These are phyloP conservation scores for Penicillium griseofulvum DNA, from an alignment of 2,329 filamentous ascomycete genomes.

Conservation along the genomic window DNA sequence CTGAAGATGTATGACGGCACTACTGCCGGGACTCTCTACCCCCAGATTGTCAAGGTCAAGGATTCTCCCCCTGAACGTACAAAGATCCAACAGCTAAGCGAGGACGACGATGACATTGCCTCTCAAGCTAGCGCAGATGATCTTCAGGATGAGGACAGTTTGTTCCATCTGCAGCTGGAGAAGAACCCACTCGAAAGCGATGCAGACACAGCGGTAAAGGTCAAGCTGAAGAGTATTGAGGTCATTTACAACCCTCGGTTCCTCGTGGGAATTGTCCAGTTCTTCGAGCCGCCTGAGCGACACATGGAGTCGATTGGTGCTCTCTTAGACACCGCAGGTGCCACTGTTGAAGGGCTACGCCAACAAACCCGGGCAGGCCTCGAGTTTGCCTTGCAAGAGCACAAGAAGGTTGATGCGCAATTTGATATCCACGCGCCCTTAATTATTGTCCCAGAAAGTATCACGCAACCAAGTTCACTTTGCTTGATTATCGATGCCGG, in stretches of 20 bases:
- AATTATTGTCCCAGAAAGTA: slow-evolving; percentile 93
- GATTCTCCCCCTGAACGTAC: slow-evolving; percentile 65
- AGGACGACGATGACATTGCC: slow-evolving; percentile 39
- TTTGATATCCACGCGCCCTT: slow-evolving; percentile 92
- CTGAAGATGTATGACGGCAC: slow-evolving; percentile 95
- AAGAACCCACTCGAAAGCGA: slow-evolving; percentile 91
- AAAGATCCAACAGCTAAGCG: slow-evolving; percentile 31
- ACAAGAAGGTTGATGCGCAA: slow-evolving; percentile 96
- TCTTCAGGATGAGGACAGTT: slow-evolving; percentile 63
- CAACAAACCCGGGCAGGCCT: slow-evolving; percentile 95
- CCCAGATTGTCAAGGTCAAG: slow-evolving; percentile 94
- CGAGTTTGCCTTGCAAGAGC: slow-evolving; percentile 93
- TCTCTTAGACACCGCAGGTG: slow-evolving; percentile 90
- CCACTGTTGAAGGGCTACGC: slow-evolving; percentile 89
- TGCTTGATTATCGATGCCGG: slow-evolving; percentile 95
- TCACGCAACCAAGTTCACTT: slow-evolving; percentile 73
- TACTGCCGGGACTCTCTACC: slow-evolving; percentile 83
- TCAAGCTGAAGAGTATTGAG: slow-evolving; percentile 92
- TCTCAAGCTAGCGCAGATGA: slow-evolving; percentile 42
- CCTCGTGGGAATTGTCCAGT: slow-evolving; percentile 83
- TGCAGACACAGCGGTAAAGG: slow-evolving; percentile 83
- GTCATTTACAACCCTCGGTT: slow-evolving; percentile 97
- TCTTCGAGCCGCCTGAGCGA: slow-evolving; percentile 92
- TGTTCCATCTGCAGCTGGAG: slow-evolving; percentile 91
- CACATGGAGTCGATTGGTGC: slow-evolving; percentile 99